These are phyloP conservation scores for Cutaneotrichosporon dermatis DNA, from an alignment of 1,284 basidiomycete species.

Conservation along the genomic window DNA sequence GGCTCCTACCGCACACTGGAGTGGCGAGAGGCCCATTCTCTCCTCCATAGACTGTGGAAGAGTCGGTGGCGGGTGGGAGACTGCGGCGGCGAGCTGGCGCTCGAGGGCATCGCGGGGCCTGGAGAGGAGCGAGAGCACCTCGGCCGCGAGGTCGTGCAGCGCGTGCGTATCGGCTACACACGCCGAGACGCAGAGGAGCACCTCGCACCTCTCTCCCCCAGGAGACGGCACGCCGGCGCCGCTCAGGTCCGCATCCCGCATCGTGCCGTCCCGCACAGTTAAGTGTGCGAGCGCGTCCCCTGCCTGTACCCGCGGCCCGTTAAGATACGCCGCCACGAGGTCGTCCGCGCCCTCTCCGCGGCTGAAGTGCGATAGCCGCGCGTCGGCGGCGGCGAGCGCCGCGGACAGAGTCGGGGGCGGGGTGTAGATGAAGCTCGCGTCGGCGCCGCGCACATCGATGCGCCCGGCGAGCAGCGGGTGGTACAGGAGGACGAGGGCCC, in stretches of 20 bases:
- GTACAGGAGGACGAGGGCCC: slow-evolving; percentile 59
- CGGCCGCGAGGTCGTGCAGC: slow-evolving; percentile 68
- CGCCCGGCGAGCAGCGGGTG: slow-evolving; percentile 64
- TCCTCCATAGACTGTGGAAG: slow-evolving; percentile 24
- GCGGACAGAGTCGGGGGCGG: slow-evolving; percentile 10
- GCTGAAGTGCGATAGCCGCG: slow-evolving; percentile 12
- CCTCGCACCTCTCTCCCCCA: slow-evolving; percentile 32
- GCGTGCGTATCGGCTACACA: slow-evolving; percentile 76
- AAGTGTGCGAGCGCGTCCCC: slow-evolving; percentile 63
- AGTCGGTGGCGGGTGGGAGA: not conserved
- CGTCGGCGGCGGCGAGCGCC: slow-evolving; percentile 17
- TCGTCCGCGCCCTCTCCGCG: slow-evolving; percentile 5
- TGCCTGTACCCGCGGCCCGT: slow-evolving; percentile 54
- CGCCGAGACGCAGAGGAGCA: slow-evolving; percentile 65
- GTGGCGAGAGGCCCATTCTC: slow-evolving; percentile 12
- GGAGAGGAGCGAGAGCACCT: slow-evolving; percentile 60
- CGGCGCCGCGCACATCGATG: slow-evolving; percentile 55
- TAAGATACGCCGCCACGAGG: slow-evolving; percentile 8
- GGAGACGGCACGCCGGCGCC: slow-evolving; percentile 43
- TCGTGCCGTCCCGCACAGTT: slow-evolving; percentile 46
- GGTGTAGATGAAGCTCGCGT: slow-evolving; percentile 61
- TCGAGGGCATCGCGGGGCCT: not conserved
- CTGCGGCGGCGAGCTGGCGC: not conserved
- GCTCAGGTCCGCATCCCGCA: slow-evolving; percentile 34
- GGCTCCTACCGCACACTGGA: not conserved